A percentile compares a stretch with the other conserved stretches of the same genome.
These are phyloP conservation scores for Colletotrichum aenigma DNA, from an alignment of 2,329 filamentous ascomycete genomes.

Conservation along the genomic window DNA sequence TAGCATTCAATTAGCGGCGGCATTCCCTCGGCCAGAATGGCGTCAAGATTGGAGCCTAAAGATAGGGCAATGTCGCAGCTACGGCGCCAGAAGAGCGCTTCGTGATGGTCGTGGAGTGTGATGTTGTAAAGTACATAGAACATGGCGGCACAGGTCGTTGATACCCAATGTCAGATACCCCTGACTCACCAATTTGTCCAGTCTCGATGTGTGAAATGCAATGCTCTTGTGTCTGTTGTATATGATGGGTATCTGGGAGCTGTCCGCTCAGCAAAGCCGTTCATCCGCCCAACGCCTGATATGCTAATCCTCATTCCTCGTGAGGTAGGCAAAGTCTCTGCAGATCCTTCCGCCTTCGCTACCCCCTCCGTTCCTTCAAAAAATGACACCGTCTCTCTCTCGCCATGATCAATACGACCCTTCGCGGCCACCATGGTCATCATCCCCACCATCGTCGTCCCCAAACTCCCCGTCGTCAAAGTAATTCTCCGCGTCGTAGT, in stretches of 20 bases:
- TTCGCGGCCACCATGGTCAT: slow-evolving; percentile 44
- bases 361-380: neutral
- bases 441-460: slow-evolving; percentile 55
- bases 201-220: neutral
- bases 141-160: neutral
- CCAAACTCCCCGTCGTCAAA: slow-evolving; percentile 64
- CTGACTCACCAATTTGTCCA: neutral
- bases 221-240: neutral
- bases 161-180: slow-evolving; percentile 7
- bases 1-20: neutral
- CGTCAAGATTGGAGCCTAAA: neutral
- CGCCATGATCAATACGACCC: slow-evolving; percentile 22
- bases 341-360: slow-evolving; percentile 4
- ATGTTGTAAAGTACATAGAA: neutral
- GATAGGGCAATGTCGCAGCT: neutral
- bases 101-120: rapidly evolving
- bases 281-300: slow-evolving; percentile 16
- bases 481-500: slow-evolving; percentile 66
- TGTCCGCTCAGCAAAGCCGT: slow-evolving; percentile 17
- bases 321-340: neutral
- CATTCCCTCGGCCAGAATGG: neutral
- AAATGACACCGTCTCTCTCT: neutral
- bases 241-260: slow-evolving; percentile 16
- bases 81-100: neutral
- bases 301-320: slow-evolving; percentile 1